Conservation (phyloP, 139 green algal species). For the Nannochloris sp. region DNA sequence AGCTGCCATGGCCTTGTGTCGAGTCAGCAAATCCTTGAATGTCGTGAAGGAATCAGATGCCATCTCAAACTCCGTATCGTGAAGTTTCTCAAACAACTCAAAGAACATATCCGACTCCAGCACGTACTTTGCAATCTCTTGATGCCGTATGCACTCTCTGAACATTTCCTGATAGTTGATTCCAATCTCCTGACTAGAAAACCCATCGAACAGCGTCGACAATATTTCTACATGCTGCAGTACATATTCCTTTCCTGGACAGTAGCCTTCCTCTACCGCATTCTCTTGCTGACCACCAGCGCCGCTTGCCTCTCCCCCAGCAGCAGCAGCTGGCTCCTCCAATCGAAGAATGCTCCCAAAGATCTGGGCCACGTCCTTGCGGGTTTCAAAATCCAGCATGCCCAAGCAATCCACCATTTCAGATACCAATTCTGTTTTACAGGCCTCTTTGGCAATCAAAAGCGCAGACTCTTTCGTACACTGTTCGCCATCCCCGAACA, state of each 20-base stretch:
- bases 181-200: slow-evolving; percentile 57
- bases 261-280: slow-evolving; percentile 15
- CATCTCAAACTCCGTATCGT: slow-evolving; percentile 85
- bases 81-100: slow-evolving; percentile 70
- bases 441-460: slow-evolving; percentile 41
- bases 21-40: slow-evolving; percentile 85
- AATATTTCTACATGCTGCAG: slow-evolving; percentile 49
- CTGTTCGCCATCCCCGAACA: slow-evolving; percentile 66
- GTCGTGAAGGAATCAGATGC: slow-evolving; percentile 83
- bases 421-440: slow-evolving; percentile 42
- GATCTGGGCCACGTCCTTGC: slow-evolving; percentile 71
- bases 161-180: slow-evolving; percentile 78
- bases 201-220: slow-evolving; percentile 58
- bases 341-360: slow-evolving; percentile 67
- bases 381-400: slow-evolving; percentile 73
- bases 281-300: no score
- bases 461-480: slow-evolving; percentile 53
- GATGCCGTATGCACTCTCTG: slow-evolving; percentile 71
- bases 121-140: slow-evolving; percentile 38
- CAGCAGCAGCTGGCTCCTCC: slow-evolving; percentile 23
- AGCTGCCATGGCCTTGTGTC: slow-evolving; percentile 70
- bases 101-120: slow-evolving; percentile 29
- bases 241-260: slow-evolving; percentile 60
- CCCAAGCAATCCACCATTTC: slow-evolving; percentile 52
- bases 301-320: background rate